Evolutionary conservation across 768 basidiomycete genomes (phyloP).

Genomic region (Termitomyces sp.): DNA sequence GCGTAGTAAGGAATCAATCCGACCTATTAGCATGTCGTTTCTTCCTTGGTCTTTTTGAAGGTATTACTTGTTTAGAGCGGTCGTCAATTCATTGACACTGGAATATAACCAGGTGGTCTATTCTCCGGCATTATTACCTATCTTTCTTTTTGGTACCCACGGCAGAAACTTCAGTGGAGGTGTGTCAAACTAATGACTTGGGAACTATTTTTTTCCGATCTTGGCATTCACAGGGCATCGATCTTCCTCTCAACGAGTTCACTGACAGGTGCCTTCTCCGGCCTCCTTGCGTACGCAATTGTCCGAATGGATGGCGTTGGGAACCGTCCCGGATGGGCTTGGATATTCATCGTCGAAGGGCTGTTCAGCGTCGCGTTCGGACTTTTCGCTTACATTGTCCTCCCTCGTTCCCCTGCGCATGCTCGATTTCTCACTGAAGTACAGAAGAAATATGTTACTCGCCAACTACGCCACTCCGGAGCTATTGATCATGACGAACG

Average conservation of each 20-base stretch:
- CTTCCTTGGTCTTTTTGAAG: not conserved
- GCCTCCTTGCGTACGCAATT: slow-evolving; percentile 64
- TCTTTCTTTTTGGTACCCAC: slow-evolving; percentile 50
- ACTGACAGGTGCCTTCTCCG: slow-evolving; percentile 65
- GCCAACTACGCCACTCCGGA: slow-evolving; percentile 36
- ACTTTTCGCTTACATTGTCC: slow-evolving; percentile 39
- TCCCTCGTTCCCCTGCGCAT: slow-evolving; percentile 39
- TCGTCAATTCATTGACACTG: not conserved
- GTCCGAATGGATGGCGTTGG: slow-evolving; percentile 56
- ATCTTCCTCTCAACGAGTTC: slow-evolving; percentile 50
- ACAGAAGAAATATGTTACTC: slow-evolving; percentile 19
- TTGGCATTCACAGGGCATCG: slow-evolving; percentile 33
- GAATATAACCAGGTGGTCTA: slow-evolving; percentile 38
- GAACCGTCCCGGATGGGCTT: slow-evolving; percentile 56
- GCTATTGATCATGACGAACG: slow-evolving; percentile 28
- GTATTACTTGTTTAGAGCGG: not conserved
- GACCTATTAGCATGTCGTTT: not conserved
- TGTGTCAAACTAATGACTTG: not conserved
- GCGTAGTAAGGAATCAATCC: not conserved
- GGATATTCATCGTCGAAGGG: slow-evolving; percentile 68
- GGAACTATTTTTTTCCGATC: slow-evolving; percentile 26
- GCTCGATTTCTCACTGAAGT: slow-evolving; percentile 46
- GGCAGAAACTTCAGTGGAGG: slow-evolving; percentile 45
- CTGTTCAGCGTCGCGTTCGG: slow-evolving; percentile 59
- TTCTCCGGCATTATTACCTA: slow-evolving; percentile 56